Evolutionary conservation across 805 yeast species (phyloP).

Genomic region (Priceomyces melissophilus): DNA sequence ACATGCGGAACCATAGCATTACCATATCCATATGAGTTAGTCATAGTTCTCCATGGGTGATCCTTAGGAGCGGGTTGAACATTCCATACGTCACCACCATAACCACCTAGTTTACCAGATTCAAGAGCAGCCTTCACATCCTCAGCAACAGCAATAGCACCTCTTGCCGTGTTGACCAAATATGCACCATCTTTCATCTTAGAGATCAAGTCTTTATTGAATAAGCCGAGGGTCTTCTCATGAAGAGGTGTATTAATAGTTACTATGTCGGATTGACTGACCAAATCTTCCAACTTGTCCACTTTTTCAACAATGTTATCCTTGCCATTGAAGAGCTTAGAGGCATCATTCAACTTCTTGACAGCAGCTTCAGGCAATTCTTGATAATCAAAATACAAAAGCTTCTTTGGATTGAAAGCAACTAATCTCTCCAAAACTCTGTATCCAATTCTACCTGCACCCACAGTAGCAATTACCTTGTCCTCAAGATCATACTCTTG

Average conservation of each 20-base stretch:
- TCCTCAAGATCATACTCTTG: constrained; percentile 73
- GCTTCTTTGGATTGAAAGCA: constrained; percentile 72
- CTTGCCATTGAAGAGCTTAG: constrained; percentile 41
- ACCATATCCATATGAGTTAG: constrained; percentile 65
- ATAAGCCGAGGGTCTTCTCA: constrained; percentile 61
- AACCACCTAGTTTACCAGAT: constrained; percentile 69
- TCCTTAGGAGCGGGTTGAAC: constrained; percentile 79
- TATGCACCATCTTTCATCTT: constrained; percentile 73
- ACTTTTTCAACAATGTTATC: constrained; percentile 57
- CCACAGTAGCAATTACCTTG: constrained; percentile 75
- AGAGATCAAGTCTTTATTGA: constrained; percentile 62
- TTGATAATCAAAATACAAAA: constrained; percentile 75
- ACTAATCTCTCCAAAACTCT: constrained; percentile 67
- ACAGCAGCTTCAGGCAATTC: constrained; percentile 53
- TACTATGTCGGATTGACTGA: constrained; percentile 64
- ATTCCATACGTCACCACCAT: constrained; percentile 84
- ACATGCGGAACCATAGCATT: constrained; percentile 85
- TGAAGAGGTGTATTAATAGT: constrained; percentile 78
- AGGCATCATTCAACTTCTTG: constrained; percentile 34
- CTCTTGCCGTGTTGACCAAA: constrained; percentile 77
- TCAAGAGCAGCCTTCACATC: constrained; percentile 73
- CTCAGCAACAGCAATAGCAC: constrained; percentile 70
- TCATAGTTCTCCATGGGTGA: constrained; percentile 76
- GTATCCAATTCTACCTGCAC: constrained; percentile 79
- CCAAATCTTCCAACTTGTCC: constrained; percentile 59